phyloP scores from a whole-genome alignment of 345 rosid species.

The Lumnitzera littorea region DNA sequence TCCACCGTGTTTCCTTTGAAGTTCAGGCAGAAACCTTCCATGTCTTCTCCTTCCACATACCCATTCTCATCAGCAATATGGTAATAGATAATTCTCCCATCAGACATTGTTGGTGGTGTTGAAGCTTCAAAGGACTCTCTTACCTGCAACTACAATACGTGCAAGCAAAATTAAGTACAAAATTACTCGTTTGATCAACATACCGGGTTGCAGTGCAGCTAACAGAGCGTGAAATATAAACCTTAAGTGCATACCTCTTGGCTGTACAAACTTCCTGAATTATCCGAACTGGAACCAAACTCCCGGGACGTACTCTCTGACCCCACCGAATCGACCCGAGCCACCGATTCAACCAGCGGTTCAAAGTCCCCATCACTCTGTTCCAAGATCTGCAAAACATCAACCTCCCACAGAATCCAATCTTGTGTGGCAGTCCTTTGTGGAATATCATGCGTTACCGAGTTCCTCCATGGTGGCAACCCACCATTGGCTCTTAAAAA shows the following conservation, averaged over 20 bases:
- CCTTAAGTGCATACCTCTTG: conserved; percentile 38
- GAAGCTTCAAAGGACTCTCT: too few species aligned
- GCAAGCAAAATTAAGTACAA: too few species aligned
- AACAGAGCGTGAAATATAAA: too few species aligned
- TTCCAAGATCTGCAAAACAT: conserved; percentile 39
- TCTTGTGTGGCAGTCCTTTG: conserved; percentile 54
- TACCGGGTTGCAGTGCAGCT: too few species aligned
- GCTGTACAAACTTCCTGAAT: conserved; percentile 41
- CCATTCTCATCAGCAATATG: conserved; percentile 67
- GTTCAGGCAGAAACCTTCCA: conserved; percentile 36
- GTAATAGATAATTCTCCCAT: conserved; percentile 68
- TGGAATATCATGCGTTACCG: conserved; percentile 69
- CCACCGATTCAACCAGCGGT: too few species aligned
- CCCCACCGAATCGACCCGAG: not conserved
- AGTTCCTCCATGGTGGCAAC: conserved; percentile 73
- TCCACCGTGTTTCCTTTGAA: conserved; percentile 67
- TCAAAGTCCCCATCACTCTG: conserved; percentile 7
- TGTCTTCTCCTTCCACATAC: conserved; percentile 47
- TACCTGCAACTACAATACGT: too few species aligned
- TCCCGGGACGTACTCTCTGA: conserved; percentile 18
- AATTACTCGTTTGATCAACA: too few species aligned
- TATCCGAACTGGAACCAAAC: conserved; percentile 27
- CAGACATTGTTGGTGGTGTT: conserved; percentile 41
- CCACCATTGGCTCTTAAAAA: conserved; percentile 71
- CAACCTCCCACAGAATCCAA: conserved; percentile 69